Evolutionary conservation across 2,329 filamentous ascomycete species (phyloP).

Genomic region (Neurospora sp.): DNA sequence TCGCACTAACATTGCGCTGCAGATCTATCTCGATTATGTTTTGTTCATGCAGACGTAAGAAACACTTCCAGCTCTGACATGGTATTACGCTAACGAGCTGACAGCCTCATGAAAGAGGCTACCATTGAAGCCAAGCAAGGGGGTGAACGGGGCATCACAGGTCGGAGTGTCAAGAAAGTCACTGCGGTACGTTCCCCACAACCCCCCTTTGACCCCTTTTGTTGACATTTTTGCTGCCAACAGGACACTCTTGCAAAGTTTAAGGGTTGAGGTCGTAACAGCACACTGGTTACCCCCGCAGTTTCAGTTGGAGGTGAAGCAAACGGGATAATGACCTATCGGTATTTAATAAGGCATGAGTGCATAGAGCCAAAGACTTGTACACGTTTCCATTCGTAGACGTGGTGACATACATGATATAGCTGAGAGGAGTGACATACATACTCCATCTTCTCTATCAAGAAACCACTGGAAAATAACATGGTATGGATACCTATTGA

Average conservation of each 20-base stretch:
- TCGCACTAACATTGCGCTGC: conserved; percentile 5
- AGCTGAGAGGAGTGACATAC: background rate
- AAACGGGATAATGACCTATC: background rate
- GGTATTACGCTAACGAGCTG: background rate
- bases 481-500: background rate
- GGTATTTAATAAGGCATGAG: background rate
- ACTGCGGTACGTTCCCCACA: conserved; percentile 49
- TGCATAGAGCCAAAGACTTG: background rate
- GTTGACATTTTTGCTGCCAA: background rate
- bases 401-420: background rate
- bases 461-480: background rate
- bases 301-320: background rate
- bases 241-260: conserved; percentile 60
- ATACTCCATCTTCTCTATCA: too few species aligned
- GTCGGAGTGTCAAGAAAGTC: conserved; percentile 66
- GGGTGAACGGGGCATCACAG: conserved; percentile 65
- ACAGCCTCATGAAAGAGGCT: conserved; percentile 69
- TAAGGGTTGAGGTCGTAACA: conserved; percentile 43
- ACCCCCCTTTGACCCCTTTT: background rate
- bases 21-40: conserved; percentile 81
- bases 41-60: conserved; percentile 63
- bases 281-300: background rate
- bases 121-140: conserved; percentile 64
- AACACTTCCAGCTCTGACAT: background rate
- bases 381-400: background rate